A percentile compares a stretch with the other conserved stretches of the same genome.
These are phyloP conservation scores for Paramecium tetraurelia DNA, from an alignment of 73 alveolate genomes.

Conservation along the genomic window DNA sequence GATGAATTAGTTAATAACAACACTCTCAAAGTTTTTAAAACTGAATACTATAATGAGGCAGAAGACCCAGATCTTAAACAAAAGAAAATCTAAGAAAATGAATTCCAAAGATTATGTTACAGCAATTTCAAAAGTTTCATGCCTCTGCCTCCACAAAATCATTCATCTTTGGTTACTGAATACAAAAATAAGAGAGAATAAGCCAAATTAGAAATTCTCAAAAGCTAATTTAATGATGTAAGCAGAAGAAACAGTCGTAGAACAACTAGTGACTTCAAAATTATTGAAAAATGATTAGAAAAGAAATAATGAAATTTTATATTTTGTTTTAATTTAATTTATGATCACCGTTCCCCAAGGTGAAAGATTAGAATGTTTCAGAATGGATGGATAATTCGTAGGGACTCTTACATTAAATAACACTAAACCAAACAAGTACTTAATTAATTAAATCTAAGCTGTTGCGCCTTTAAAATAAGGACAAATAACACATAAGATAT, in stretches of 20 bases:
- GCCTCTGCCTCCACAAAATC: neutral
- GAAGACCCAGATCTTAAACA: conserved; percentile 25
- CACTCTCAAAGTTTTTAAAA: neutral
- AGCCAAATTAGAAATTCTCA: neutral
- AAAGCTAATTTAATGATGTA: neutral
- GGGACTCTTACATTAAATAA: neutral
- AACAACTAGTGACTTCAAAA: neutral
- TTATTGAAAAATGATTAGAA: neutral
- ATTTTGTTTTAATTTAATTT: neutral
- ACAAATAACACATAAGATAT: neutral
- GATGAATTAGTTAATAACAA: conserved; percentile 1
- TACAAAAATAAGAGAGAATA: neutral
- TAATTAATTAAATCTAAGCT: neutral
- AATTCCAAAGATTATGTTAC: neutral
- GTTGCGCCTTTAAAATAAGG: neutral
- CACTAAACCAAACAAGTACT: neutral
- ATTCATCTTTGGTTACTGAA: neutral
- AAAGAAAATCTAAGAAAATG: neutral
- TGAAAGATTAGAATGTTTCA: neutral
- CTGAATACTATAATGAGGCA: conserved; percentile 32
- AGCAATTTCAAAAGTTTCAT: conserved; percentile 10
- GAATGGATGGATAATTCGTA: neutral
- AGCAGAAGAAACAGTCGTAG: neutral
- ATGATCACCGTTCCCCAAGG: neutral
- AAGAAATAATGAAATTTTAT: neutral